Base-by-base conservation (phyloP, 805 yeast species). In the Candida chilensis region DNA sequence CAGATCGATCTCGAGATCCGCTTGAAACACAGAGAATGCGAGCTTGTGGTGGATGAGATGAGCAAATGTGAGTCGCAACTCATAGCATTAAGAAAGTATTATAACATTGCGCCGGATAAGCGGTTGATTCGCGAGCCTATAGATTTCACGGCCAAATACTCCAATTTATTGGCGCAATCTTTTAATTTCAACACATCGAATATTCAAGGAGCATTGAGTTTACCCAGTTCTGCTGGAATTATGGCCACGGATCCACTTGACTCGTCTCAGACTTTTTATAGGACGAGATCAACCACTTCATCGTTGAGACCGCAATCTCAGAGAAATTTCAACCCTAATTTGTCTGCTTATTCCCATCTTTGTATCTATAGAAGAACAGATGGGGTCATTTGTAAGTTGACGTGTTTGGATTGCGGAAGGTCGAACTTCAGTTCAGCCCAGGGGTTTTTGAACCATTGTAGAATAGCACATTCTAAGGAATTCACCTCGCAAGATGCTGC, bases 381-480 rank as follows among this genome's bases (percentile, higher is more conserved):
- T 48, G 88, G 88, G 2, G 62, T 78, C 1, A 53, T 79, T 14
- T 86, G 83, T 2, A 63, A 75, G 29, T 60, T 83, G 21, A 74
- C 74, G 6, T 83, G 94, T 48, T 71, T 76, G 2, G 69, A 65
- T 30, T 83, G 94, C 51, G 67, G 61, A 8, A 51, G 88, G 31
- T 65, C 74, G 25, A 82, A 80, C 37, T 83, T 83, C 45, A 76
- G 84, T 6, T 72, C 82, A 10, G 84, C 87, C 0, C 92, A 83
- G 46, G 92, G 92, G 11, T 80, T 83, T 40, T 64, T 81, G 21
- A 83, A 81, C 48, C 94, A 83, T 49, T 71, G 80, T 32, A 61
- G 92, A 35, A 66, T 79, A 16, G 81, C 87, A 6, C 94, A 83
- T 48, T 57, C 71, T n/a, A 71, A 68, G 32, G 84, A 77, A 34